Conservation (phyloP, 2,329 filamentous ascomycete genomes). For the Colletotrichum trifolii region DNA sequence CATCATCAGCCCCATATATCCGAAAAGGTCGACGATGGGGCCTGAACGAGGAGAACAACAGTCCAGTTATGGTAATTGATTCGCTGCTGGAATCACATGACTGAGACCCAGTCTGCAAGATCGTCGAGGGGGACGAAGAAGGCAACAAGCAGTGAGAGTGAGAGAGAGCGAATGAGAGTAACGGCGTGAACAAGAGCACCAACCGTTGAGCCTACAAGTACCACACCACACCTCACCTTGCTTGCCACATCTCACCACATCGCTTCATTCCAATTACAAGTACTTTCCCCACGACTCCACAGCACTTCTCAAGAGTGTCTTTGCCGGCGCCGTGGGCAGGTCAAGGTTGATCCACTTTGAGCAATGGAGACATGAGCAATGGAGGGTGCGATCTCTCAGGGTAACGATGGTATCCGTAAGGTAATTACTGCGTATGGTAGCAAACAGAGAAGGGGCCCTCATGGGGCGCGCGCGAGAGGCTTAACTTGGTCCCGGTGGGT, state of each 20-base stretch:
- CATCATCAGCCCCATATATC: not conserved
- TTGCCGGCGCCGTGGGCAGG: too few relatives aligned
- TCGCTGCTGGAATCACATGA: slow-evolving; percentile 19
- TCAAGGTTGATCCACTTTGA: slow-evolving; percentile 12
- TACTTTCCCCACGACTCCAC: slow-evolving; percentile 10
- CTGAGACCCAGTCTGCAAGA: too few relatives aligned
- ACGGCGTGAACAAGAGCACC: too few relatives aligned
- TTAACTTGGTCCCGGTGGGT: slow-evolving; percentile 27
- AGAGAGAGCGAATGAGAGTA: too few relatives aligned
- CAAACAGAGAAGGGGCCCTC: slow-evolving; percentile 17
- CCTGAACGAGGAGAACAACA: slow-evolving; percentile 10
- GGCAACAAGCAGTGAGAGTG: too few relatives aligned
- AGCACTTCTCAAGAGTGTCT: not conserved
- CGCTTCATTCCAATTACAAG: too few relatives aligned
- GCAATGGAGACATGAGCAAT: slow-evolving; percentile 13
- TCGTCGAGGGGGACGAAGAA: too few relatives aligned
- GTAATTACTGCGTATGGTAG: slow-evolving; percentile 3
- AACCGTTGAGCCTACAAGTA: too few relatives aligned
- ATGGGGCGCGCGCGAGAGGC: slow-evolving; percentile 20
- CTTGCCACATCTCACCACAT: too few relatives aligned
- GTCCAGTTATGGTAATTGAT: slow-evolving; percentile 26
- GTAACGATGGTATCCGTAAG: too few relatives aligned
- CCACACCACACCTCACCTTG: too few relatives aligned
- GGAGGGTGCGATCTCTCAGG: not conserved
- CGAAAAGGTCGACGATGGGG: slow-evolving; percentile 7